phyloP scores from a whole-genome alignment of 1,139 yeast species.

The Candida tetrigidarum region DNA sequence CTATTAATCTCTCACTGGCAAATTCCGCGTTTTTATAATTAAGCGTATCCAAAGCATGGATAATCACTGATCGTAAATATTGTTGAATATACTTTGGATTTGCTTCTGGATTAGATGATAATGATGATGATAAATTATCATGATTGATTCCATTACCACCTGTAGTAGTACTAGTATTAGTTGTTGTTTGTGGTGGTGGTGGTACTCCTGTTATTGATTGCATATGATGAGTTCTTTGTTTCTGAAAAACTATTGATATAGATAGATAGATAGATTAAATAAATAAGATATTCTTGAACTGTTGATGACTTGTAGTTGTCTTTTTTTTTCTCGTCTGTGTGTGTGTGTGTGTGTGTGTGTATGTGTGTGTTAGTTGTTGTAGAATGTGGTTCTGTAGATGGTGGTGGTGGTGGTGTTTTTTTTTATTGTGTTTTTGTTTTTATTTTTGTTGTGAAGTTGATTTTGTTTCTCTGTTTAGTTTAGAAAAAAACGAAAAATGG shows the following conservation, averaged over 20 bases:
- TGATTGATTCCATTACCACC: not conserved
- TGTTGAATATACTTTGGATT: constrained; percentile 26
- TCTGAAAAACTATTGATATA: no score
- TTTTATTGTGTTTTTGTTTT: not conserved
- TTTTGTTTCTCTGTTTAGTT: no score
- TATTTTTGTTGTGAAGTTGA: no score
- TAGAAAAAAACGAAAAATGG: not conserved
- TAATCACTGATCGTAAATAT: constrained; percentile 57
- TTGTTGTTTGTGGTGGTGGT: no score
- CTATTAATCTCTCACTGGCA: constrained; percentile 75
- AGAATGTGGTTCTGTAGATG: not conserved
- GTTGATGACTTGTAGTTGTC: no score
- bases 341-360: not conserved
- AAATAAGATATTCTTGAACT: not conserved
- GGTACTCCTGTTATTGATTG: constrained; percentile 2
- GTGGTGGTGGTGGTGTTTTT: not conserved
- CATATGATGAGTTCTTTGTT: no score
- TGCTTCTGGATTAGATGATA: constrained; percentile 3
- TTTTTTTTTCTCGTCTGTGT: not conserved
- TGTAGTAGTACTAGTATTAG: not conserved
- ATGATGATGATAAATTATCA: no score
- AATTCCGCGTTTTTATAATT: constrained; percentile 75
- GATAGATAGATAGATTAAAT: not conserved
- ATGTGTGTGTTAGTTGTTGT: not conserved
- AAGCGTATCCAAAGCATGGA: constrained; percentile 76